Percentiles rank a stretch among this genome's conserved stretches.
phyloP scores from a whole-genome alignment of 345 rosid species.

The Heritiera littoralis region DNA sequence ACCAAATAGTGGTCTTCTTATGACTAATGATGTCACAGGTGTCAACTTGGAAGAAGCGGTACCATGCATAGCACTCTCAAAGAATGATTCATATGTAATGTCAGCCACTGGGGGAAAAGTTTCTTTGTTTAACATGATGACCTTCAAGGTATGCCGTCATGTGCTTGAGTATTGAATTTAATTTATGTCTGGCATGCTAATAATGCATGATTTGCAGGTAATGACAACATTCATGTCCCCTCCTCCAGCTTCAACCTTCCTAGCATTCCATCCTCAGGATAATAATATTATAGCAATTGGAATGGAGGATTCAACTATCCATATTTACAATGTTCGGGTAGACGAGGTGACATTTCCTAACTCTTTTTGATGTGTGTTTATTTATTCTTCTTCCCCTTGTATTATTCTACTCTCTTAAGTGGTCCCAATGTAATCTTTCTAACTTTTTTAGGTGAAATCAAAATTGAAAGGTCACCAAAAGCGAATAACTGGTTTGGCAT shows the following conservation, averaged over 20 bases:
- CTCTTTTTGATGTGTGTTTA: neutral
- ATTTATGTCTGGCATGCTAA: neutral
- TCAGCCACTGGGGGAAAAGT: constrained; percentile 91
- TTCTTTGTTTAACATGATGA: constrained; percentile 89
- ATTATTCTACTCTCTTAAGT: neutral
- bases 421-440: constrained; percentile 1
- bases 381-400: neutral
- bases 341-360: constrained; percentile 57
- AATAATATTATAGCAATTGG: constrained; percentile 89
- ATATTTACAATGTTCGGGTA: constrained; percentile 76
- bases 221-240: constrained; percentile 90
- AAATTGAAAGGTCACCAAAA: constrained; percentile 87
- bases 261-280: constrained; percentile 88
- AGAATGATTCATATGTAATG: constrained; percentile 87
- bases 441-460: constrained; percentile 66
- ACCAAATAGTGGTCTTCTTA: constrained; percentile 90
- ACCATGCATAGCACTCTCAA: constrained; percentile 91
- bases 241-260: constrained; percentile 80
- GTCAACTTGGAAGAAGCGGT: constrained; percentile 78
- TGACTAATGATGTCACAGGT: constrained; percentile 75
- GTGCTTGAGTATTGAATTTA: constrained; percentile 61
- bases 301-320: constrained; percentile 87
- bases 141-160: constrained; percentile 65
- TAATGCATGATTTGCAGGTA: constrained; percentile 47
- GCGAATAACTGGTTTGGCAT: constrained; percentile 81